phyloP scores from a whole-genome alignment of 108 stramenopile genomes.

The Nitzschia putrida region DNA sequence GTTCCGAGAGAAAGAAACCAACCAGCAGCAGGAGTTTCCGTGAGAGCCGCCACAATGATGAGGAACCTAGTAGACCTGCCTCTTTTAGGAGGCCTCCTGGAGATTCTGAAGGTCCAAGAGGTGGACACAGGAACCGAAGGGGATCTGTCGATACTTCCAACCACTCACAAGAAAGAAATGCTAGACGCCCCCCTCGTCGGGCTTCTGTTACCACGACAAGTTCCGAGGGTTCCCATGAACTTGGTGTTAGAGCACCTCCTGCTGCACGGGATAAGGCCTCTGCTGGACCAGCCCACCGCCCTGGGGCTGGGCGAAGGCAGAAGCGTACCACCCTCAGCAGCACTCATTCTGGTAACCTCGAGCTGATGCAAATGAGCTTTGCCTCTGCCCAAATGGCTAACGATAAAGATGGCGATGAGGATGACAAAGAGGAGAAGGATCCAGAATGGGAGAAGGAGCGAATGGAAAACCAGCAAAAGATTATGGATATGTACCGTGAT shows the following conservation, averaged over 20 bases:
- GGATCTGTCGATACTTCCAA: neutral
- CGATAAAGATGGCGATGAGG: neutral
- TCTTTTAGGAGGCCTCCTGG: neutral
- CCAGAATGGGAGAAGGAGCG: slow-evolving; percentile 7
- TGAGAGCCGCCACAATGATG: neutral
- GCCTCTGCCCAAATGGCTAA: neutral
- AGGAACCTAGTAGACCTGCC: neutral
- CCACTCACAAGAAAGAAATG: neutral
- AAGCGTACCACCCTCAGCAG: neutral
- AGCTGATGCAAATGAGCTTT: slow-evolving; percentile 1
- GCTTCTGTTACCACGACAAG: neutral
- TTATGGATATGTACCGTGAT: slow-evolving; percentile 21
- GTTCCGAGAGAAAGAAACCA: neutral
- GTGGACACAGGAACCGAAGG: neutral
- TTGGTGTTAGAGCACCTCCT: neutral
- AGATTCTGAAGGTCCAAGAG: neutral
- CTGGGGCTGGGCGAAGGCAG: slow-evolving; percentile 8
- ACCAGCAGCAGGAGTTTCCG: neutral
- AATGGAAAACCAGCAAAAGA: slow-evolving; percentile 8
- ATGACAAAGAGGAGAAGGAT: slow-evolving; percentile 3
- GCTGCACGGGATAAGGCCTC: slow-evolving; percentile 6
- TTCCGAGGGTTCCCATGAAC: slow-evolving; percentile 15
- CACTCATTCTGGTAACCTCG: slow-evolving; percentile 2
- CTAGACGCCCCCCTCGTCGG: slow-evolving; percentile 3
- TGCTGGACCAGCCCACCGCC: slow-evolving; percentile 6